Evolutionary conservation across 768 basidiomycete species (phyloP), one percentile per base, ranked within the genome.

Genomic region (Suillus paluster): DNA sequence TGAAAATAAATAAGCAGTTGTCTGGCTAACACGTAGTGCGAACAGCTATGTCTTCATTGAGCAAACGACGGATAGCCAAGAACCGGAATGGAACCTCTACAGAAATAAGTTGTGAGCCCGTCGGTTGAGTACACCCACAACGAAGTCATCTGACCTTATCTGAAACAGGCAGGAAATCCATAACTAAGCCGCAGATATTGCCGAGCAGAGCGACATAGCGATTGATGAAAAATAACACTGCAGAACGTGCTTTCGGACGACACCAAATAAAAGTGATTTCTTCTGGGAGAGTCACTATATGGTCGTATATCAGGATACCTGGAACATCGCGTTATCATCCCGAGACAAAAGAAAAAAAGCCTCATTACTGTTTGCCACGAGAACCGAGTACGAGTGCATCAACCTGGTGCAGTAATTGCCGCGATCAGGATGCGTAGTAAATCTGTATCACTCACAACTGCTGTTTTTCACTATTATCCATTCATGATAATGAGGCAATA

Each of bases 211-310:
- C 75, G 38, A 82, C 63, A 60, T 86, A 86, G 9, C 84, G 81
- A 61, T 83, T 83, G 36, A 81, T 49, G 58, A 82, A 79, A 69
- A 86, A 86, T 66, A 79, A 75, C 25, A 76, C 75, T 4, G 81
- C 72, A 62, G 81, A 79, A 14, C 63, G 57, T 2, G 70, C 73
- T 58, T 77, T 78, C 1, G 77, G 77, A 53, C 75, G 73, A 57
- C 70, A 69, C 85, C 85, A 86, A 3, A 86, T 66, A 58, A 77
- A 76, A 17, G 73, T 65, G 38, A 83, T 67, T 65, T 85, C 84
- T 27, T 68, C 67, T 30, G 64, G 62, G 38, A 75, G 65, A 5
- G 75, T 77, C 57, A 76, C 46, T 34, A 68, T 5, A 58, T 68
- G 68, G 66, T 77, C 75, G 64, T 74, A 77, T 38, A 69, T 67